These are phyloP conservation scores for Bonia amplexicaulis DNA, from an alignment of 176 grass and related monocot genomes.

Conservation along the genomic window DNA sequence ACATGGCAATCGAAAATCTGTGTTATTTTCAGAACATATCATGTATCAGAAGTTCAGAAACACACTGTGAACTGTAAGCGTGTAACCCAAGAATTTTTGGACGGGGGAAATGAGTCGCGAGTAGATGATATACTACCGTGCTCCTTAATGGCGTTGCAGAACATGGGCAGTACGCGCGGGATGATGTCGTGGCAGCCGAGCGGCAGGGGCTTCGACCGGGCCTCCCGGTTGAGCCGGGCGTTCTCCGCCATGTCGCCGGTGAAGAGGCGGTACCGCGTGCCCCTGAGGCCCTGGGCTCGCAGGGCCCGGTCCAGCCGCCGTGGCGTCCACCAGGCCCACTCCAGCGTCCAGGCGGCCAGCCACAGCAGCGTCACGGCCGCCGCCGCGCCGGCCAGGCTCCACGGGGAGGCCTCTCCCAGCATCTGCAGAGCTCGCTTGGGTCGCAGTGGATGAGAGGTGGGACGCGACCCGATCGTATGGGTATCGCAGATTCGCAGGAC, in stretches of 20 bases:
- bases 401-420: slow-evolving; percentile 9
- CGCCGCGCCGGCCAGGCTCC: slow-evolving; percentile 20
- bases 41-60: background rate
- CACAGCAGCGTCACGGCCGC: slow-evolving; percentile 23
- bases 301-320: slow-evolving; percentile 30
- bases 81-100: background rate
- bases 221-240: slow-evolving; percentile 28
- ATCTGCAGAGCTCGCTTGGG: background rate
- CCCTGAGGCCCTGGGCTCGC: slow-evolving; percentile 39
- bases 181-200: slow-evolving; percentile 38
- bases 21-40: slow-evolving; percentile 1
- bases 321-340: slow-evolving; percentile 54
- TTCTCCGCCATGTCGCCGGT: slow-evolving; percentile 31
- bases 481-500: too few species aligned
- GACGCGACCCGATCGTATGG: too few species aligned
- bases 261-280: slow-evolving; percentile 40
- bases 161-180: slow-evolving; percentile 15
- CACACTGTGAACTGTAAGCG: background rate
- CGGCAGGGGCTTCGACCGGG: slow-evolving; percentile 31
- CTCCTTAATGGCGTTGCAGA: slow-evolving; percentile 21
- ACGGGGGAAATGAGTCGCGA: background rate
- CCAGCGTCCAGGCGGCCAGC: slow-evolving; percentile 18
- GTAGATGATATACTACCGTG: background rate
- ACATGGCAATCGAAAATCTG: background rate
- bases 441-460: background rate